Evolutionary conservation across 1,284 basidiomycete genomes (phyloP), one percentile per base, ranked within the genome.

Genomic region (Pseudozyma sp.): DNA sequence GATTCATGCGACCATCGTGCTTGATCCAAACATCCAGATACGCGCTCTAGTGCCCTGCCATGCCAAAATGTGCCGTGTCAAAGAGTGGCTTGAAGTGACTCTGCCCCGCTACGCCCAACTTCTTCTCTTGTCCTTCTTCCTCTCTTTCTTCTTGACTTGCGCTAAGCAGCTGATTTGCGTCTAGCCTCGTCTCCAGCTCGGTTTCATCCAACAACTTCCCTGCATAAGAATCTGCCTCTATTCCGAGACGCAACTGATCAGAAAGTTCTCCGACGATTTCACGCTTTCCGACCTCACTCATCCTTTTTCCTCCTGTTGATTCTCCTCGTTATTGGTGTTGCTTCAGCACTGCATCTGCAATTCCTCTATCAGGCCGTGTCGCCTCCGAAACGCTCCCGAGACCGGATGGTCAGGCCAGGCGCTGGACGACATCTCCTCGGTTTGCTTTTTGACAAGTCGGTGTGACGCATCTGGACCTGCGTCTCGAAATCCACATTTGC

Each of bases 1-100:
- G 25, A 54, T 58, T 68, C 65, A 68, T 61, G 65, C 65, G 57
- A 59, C 45, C 36, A 18, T 34, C 39, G 16, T 34, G 25, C 21
- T 25, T 55, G 10, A 36, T 16, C 11, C 31, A 36, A 36, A 9
- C 43, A 16, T 14, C 19, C 19, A 19, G 25, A 1, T 14, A 42
- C 40, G 40, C 14, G 40, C 57, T 44, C 49, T 45, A 44, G 40
- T 42, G 50, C 36, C 58, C 43, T 16, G 39, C n/a, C n/a, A 42
- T 44, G 42, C 53, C 16, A 21, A 31, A 9, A 31, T 31, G 25
- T 12, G 25, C 39, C 13, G 25, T 31, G 25, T 31, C 25, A 31
- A 18, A 8, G 13, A 31, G 42, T 19, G 43, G 49, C n/a, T 38
- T 38, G 35, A 11, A 21, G 5, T 11, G 16, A 21, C n/a, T 21